Conservation (phyloP, 2,329 filamentous ascomycete species). For the Ascochyta rabiei region DNA sequence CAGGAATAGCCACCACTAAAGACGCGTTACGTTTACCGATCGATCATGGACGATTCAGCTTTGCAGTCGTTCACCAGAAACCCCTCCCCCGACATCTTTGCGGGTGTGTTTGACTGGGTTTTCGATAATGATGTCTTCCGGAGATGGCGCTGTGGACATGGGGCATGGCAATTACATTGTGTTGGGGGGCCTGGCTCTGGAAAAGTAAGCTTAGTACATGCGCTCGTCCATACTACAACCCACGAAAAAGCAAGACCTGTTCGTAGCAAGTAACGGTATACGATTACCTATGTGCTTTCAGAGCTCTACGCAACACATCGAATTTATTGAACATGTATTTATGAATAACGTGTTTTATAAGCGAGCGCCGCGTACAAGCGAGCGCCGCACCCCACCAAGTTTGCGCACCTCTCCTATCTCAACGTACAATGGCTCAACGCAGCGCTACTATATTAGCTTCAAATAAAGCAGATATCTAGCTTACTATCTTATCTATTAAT, state of each 20-base stretch:
- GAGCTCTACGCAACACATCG: no score
- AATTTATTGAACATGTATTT: background rate
- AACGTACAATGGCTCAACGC: no score
- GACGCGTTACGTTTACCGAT: background rate
- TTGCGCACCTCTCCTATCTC: no score
- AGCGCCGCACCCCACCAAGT: no score
- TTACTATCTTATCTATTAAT: no score
- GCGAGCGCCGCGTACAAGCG: no score
- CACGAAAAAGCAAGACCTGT: background rate
- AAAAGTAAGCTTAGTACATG: slow-evolving; percentile 14
- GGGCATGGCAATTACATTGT: slow-evolving; percentile 27
- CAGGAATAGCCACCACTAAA: background rate
- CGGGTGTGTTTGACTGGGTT: slow-evolving; percentile 21
- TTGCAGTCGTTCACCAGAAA: background rate
- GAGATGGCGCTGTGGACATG: slow-evolving; percentile 11
- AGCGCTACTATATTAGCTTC: no score
- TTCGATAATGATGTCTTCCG: slow-evolving; percentile 15
- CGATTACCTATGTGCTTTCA: no score
- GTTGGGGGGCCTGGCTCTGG: slow-evolving; percentile 27
- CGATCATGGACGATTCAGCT: background rate
- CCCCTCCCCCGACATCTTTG: slow-evolving; percentile 24
- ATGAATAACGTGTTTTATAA: no score
- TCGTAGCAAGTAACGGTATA: no score
- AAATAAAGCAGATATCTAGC: no score
- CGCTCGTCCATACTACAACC: background rate